Percentiles rank a stretch among this genome's conserved stretches.
Evolutionary conservation across 2,329 filamentous ascomycete species (phyloP).

Genomic region (Diaporthe batatas): DNA sequence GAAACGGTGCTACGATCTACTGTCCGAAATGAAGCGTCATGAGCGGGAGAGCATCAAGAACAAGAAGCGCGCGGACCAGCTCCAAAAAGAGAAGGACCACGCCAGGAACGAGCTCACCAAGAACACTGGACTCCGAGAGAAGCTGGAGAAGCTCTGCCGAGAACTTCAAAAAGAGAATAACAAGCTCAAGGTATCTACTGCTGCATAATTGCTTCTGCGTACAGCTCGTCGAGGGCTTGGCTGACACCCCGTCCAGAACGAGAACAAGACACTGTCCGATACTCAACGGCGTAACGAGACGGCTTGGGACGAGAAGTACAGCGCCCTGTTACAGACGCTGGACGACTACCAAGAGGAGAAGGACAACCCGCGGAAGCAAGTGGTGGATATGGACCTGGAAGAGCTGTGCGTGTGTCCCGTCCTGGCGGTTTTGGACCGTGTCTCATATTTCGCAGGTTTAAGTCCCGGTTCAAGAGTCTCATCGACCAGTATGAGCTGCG

Average conservation of each 20-base stretch:
- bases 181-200: conserved; percentile 87
- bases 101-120: conserved; percentile 90
- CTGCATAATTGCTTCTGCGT: conserved; percentile 9
- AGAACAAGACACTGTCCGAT: conserved; percentile 92
- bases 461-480: conserved; percentile 91
- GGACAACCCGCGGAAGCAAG: conserved; percentile 83
- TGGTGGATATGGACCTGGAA: conserved; percentile 88
- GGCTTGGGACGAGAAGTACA: conserved; percentile 87
- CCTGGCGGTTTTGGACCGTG: conserved; percentile 8
- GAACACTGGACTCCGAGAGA: conserved; percentile 91
- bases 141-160: conserved; percentile 94
- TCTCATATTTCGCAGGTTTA: conserved; percentile 71
- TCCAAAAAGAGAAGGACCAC: conserved; percentile 97
- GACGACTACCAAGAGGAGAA: conserved; percentile 91
- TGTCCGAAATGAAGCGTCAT: conserved; percentile 94
- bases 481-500: conserved; percentile 97
- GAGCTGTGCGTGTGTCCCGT: conserved; percentile 75
- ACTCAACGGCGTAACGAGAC: conserved; percentile 85
- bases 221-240: background rate
- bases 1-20: conserved; percentile 89
- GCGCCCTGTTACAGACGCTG: conserved; percentile 83
- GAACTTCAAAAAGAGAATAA: conserved; percentile 98
- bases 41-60: conserved; percentile 96
- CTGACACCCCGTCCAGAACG: conserved; percentile 69
- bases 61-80: conserved; percentile 91